Evolutionary conservation across 2,329 filamentous ascomycete species (phyloP).

Genomic region (Aspergillus sp.): DNA sequence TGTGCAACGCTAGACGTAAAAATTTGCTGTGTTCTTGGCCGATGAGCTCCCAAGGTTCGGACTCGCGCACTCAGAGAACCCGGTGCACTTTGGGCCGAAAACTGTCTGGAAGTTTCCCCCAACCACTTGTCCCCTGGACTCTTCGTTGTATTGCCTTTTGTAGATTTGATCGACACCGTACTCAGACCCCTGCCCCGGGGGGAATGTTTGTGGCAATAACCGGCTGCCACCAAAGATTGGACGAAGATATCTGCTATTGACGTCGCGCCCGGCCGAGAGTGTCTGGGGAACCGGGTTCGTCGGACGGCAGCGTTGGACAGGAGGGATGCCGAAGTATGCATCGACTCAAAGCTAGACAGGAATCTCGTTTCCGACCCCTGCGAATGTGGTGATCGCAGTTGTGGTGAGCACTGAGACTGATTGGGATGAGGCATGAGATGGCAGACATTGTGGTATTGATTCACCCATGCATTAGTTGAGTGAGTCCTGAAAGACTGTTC

Average conservation of each 20-base stretch:
- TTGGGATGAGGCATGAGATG: conserved; percentile 67
- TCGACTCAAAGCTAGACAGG: conserved; percentile 30
- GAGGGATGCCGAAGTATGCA: conserved; percentile 34
- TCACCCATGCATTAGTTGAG: conserved; percentile 40
- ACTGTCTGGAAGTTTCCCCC: conserved; percentile 19
- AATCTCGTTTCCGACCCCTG: conserved; percentile 41
- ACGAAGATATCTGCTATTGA: conserved; percentile 59
- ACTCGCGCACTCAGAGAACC: conserved; percentile 25
- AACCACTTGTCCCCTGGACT: conserved; percentile 25
- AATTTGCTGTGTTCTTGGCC: conserved; percentile 32
- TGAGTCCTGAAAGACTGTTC: conserved; percentile 25
- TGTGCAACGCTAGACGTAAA: conserved; percentile 33
- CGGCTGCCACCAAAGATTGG: conserved; percentile 56
- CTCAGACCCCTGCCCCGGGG: conserved; percentile 37
- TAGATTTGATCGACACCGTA: conserved; percentile 26
- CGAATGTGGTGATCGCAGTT: conserved; percentile 54
- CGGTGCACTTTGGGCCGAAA: conserved; percentile 25
- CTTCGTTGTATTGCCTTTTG: conserved; percentile 26
- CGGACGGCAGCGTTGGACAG: conserved; percentile 32
- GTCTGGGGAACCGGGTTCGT: conserved; percentile 33
- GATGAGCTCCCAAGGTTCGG: conserved; percentile 21
- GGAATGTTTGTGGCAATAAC: conserved; percentile 56
- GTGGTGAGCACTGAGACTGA: conserved; percentile 57
- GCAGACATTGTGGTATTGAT: conserved; percentile 61
- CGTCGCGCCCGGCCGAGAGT: conserved; percentile 34